Evolutionary conservation across 495 filamentous ascomycete genomes (phyloP).

Genomic region (Podospora fimiseda): DNA sequence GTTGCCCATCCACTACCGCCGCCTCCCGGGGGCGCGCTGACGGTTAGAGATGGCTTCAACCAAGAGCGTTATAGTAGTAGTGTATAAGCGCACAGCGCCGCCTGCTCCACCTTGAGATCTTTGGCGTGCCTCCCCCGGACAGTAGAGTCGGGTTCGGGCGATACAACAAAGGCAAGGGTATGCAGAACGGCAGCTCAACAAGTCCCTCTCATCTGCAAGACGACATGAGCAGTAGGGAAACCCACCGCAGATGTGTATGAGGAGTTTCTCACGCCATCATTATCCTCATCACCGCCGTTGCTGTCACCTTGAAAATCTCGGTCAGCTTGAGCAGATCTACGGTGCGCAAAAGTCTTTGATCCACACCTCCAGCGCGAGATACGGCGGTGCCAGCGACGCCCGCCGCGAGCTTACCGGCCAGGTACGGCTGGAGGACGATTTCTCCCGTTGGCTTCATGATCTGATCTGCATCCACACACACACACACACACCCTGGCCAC

Average conservation of each 20-base stretch:
- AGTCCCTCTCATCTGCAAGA: not conserved
- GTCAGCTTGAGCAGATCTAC: not conserved
- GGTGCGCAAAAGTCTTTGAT: conserved; percentile 14
- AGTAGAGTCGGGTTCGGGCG: conserved; percentile 5
- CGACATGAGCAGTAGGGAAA: conserved; percentile 7
- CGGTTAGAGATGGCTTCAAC: conserved; percentile 3
- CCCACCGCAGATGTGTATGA: conserved; percentile 1
- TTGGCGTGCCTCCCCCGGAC: conserved; percentile 7
- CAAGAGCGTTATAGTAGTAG: not conserved
- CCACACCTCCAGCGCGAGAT: conserved; percentile 11
- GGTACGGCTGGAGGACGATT: conserved; percentile 4
- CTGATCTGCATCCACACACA: conserved; percentile 24
- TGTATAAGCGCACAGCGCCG: conserved; percentile 12
- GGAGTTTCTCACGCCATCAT: not conserved
- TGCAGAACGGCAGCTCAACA: not conserved
- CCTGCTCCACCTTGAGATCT: conserved; percentile 8
- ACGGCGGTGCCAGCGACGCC: conserved; percentile 8
- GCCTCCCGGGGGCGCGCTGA: conserved; percentile 8
- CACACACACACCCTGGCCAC: conserved; percentile 8
- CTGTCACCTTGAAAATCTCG: not conserved
- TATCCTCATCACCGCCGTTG: conserved; percentile 1
- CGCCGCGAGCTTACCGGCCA: conserved; percentile 11
- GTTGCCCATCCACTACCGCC: conserved; percentile 6
- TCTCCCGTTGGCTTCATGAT: conserved; percentile 16
- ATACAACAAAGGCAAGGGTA: not conserved